Evolutionary conservation across 2,329 filamentous ascomycete genomes (phyloP).

Genomic region (Aspergillus intermedius): DNA sequence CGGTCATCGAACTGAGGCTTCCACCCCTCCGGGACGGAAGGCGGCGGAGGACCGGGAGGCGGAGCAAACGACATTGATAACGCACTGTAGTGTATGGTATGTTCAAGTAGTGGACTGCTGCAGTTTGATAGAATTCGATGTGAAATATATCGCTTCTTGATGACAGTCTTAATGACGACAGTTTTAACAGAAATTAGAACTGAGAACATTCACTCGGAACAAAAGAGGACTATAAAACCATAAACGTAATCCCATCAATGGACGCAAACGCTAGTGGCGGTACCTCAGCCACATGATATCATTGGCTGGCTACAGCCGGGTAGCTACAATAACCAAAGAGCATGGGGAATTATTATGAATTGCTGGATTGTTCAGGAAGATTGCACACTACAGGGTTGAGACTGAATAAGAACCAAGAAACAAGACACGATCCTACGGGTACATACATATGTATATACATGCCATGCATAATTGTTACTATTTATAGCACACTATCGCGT

Average conservation of each 20-base stretch:
- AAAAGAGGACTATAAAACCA: not conserved
- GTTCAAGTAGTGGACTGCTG: not conserved
- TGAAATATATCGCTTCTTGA: not conserved
- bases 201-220: not conserved
- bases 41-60: slow-evolving; percentile 50
- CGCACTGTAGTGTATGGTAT: not conserved
- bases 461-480: too few species aligned
- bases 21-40: slow-evolving; percentile 69
- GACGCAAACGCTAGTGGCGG: slow-evolving; percentile 10
- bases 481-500: too few species aligned
- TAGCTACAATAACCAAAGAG: too few species aligned
- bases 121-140: not conserved
- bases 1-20: slow-evolving; percentile 78
- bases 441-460: too few species aligned
- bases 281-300: slow-evolving; percentile 9
- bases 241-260: not conserved
- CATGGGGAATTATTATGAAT: too few species aligned
- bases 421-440: too few species aligned
- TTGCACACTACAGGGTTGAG: too few species aligned
- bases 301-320: not conserved
- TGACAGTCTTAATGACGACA: not conserved
- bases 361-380: too few species aligned
- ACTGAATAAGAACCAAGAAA: too few species aligned
- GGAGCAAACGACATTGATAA: slow-evolving; percentile 33
- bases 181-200: not conserved